These are phyloP conservation scores for Dipodascopsis tothii DNA, from an alignment of 805 yeast genomes.

Conservation along the genomic window DNA sequence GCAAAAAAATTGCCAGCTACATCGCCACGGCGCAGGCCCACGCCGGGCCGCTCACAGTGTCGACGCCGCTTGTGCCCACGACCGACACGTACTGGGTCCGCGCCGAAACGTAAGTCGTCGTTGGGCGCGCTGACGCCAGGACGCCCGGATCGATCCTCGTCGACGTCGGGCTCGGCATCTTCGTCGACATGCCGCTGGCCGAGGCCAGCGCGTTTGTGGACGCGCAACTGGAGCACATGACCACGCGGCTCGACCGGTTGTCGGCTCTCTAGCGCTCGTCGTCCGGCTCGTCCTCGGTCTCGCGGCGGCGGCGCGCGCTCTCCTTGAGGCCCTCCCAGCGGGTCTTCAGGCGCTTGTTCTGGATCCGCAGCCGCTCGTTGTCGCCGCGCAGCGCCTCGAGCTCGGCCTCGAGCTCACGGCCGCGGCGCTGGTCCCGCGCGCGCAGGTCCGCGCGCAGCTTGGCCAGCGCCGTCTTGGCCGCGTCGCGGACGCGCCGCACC, in stretches of 20 bases:
- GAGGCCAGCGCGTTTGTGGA: conserved; percentile 2
- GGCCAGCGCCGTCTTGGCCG: conserved; percentile 28
- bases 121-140: too few relatives aligned
- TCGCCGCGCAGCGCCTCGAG: conserved; percentile 36
- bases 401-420: conserved; percentile 33
- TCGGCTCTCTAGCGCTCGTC: neutral
- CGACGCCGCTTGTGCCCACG: neutral
- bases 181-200: conserved; percentile 9
- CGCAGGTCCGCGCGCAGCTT: conserved; percentile 35
- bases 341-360: conserved; percentile 46
- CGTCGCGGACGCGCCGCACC: conserved; percentile 28
- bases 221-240: neutral
- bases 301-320: conserved; percentile 51
- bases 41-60: neutral
- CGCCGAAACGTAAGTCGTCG: neutral
- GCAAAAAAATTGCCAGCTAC: neutral
- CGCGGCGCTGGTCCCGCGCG: conserved; percentile 33
- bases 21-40: neutral
- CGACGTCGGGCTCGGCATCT: neutral
- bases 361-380: conserved; percentile 42
- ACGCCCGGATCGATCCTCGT: neutral
- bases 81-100: neutral
- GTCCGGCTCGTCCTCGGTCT: conserved; percentile 5
- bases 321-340: conserved; percentile 63
- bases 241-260: neutral